These are phyloP conservation scores for Wickerhamiella pararugosa DNA, from an alignment of 1,139 yeast genomes.

Conservation along the genomic window DNA sequence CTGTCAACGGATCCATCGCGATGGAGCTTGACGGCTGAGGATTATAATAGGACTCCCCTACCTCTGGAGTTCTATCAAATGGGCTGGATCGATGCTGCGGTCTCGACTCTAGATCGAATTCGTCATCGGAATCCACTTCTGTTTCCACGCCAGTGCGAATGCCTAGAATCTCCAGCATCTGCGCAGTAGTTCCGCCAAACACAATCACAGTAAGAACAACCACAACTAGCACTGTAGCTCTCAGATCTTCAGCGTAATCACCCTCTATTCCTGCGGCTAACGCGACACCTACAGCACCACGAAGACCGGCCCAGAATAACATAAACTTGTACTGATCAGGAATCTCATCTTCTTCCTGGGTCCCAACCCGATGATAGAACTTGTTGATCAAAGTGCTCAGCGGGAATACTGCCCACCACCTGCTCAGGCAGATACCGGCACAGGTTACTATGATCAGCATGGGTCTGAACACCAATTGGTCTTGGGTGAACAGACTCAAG, in stretches of 20 bases:
- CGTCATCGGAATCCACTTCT: slow-evolving; percentile 78
- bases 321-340: slow-evolving; percentile 95
- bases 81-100: slow-evolving; percentile 12
- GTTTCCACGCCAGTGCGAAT: slow-evolving; percentile 84
- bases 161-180: slow-evolving; percentile 89
- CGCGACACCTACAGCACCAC: slow-evolving; percentile 99
- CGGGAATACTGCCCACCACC: slow-evolving; percentile 98
- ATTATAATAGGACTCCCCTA: slow-evolving; percentile 10
- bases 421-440: slow-evolving; percentile 78
- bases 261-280: slow-evolving; percentile 96
- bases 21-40: slow-evolving; percentile 5
- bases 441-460: slow-evolving; percentile 79
- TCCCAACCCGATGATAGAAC: slow-evolving; percentile 28
- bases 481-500: slow-evolving; percentile 86
- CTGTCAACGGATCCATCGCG: slow-evolving; percentile 17
- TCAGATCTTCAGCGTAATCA: slow-evolving; percentile 71
- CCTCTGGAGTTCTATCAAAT: slow-evolving; percentile 16
- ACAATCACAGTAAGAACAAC: slow-evolving; percentile 92
- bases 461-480: slow-evolving; percentile 88
- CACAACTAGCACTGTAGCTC: slow-evolving; percentile 91
- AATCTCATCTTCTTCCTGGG: slow-evolving; percentile 63
- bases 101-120: slow-evolving; percentile 82
- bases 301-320: slow-evolving; percentile 98
- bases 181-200: slow-evolving; percentile 97
- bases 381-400: slow-evolving; percentile 73